A percentile compares a stretch with the other conserved stretches of the same genome.
Conservation (phyloP, 768 basidiomycete genomes). For the Mycena sanguinolenta region DNA sequence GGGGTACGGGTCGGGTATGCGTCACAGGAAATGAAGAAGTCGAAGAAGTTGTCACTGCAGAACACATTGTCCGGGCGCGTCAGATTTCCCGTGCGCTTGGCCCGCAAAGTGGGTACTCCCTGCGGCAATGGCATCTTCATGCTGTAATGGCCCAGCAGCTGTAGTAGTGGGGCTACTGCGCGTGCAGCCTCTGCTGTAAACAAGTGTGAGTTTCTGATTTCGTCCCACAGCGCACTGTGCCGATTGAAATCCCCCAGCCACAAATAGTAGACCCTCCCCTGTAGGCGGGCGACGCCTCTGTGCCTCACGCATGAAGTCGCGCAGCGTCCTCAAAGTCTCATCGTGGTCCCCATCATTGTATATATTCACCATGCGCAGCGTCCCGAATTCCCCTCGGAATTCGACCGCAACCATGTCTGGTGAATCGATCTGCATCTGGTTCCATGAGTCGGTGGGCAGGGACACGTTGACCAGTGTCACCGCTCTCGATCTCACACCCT, state of each 20-base stretch:
- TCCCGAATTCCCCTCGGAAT: slow-evolving; percentile 23
- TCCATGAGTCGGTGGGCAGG: neutral
- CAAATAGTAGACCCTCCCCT: no score
- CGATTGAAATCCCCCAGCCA: no score
- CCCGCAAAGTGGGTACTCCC: slow-evolving; percentile 43
- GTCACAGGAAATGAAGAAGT: slow-evolving; percentile 42
- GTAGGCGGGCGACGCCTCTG: no score
- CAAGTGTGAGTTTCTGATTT: slow-evolving; percentile 1
- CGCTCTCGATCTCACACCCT: neutral
- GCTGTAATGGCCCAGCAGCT: neutral
- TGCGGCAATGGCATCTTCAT: slow-evolving; percentile 39
- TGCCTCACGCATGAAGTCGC: no score
- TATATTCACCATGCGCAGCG: no score
- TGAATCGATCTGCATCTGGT: slow-evolving; percentile 37
- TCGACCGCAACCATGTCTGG: slow-evolving; percentile 34
- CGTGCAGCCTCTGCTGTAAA: neutral
- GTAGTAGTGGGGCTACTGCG: neutral
- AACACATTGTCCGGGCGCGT: slow-evolving; percentile 55
- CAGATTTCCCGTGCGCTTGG: slow-evolving; percentile 40
- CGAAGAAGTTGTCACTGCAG: slow-evolving; percentile 28
- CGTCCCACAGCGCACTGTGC: no score
- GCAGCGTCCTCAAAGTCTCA: no score
- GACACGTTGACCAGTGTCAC: slow-evolving; percentile 2
- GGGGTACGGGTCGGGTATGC: slow-evolving; percentile 30
- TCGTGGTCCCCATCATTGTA: no score